Evolutionary conservation across 345 rosid genomes (phyloP), one percentile per base, ranked within the genome.

Genomic region (Pistacia vera): DNA sequence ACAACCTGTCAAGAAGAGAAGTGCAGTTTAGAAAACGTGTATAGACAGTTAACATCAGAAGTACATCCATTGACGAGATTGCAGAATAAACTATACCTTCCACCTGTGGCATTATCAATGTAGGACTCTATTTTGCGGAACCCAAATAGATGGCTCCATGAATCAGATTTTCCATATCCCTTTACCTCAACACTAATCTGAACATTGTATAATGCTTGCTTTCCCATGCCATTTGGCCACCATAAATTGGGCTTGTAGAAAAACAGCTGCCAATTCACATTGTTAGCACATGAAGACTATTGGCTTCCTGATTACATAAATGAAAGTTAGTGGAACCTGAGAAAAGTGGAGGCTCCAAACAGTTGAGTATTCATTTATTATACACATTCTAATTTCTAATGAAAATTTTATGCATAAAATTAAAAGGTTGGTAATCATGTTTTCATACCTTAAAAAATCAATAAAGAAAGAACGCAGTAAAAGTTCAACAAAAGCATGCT

Each of bases 201-300:
- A 63, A 96, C 90, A 71, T 85, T 79, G 84, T 93, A 93, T 56
- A 96, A 83, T 67, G 89, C 81, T 79, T 96, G 99, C 88, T 90
- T 91, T 80, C 99, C 99, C 99, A 96, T 93, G 83, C 99, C 98
- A 77, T 93, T 96, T 81, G 99, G 97, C 99, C 98, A 96, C 99
- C 99, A 96, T 83, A 96, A 74, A 80, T 96, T 90, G 74, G 99
- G 98, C 83, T 91, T 93, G 84, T 93, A 96, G 86, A 96, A 90
- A 79, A 87, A 92, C 51, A 92, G 90, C 99, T 96, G 95, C 46
- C 75, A 86, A 67, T 51, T 78, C 62, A 73, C 28, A 55, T 38
- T 11, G 30, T 61, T 57, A 79, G 76, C 51, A 71, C 68, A 46
- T 78, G 30, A 77, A 72, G 18, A 46, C 33, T 20, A 41, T 51